A percentile compares a stretch with the other conserved stretches of the same genome.
Evolutionary conservation across 2,329 filamentous ascomycete species (phyloP).

Genomic region (Cercospora brassicicola): DNA sequence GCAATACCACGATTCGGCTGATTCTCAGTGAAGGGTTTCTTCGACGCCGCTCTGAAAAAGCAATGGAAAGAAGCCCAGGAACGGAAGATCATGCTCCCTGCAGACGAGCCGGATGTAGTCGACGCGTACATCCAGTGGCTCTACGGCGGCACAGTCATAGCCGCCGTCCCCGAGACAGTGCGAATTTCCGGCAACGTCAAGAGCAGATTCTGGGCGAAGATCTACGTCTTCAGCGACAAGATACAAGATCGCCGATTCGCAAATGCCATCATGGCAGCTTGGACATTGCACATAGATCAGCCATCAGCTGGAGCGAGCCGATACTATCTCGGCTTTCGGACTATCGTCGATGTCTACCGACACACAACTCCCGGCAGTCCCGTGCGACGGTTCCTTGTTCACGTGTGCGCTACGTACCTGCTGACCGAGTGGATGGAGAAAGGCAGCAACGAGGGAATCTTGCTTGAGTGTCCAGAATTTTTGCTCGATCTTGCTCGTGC

Average conservation of each 20-base stretch:
- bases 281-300: not conserved
- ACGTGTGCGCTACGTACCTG: not conserved
- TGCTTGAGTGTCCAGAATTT: not conserved
- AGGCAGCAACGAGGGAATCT: accelerated
- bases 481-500: not conserved
- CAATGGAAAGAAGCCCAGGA: conserved; percentile 3
- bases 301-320: too few relatives aligned
- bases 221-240: not conserved
- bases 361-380: not conserved
- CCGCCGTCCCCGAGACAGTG: not conserved
- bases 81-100: not conserved
- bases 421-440: not conserved
- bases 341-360: not conserved
- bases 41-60: not conserved
- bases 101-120: not conserved
- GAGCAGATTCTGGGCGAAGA: not conserved
- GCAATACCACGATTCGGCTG: not conserved
- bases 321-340: too few relatives aligned
- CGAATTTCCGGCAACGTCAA: not conserved
- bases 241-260: not conserved
- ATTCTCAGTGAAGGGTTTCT: not conserved
- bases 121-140: not conserved
- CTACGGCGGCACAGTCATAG: not conserved
- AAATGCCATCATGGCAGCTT: not conserved
- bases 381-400: not conserved